Base-by-base conservation (phyloP, 352 stramenopile species). In the Phytophthora pluvialis region DNA sequence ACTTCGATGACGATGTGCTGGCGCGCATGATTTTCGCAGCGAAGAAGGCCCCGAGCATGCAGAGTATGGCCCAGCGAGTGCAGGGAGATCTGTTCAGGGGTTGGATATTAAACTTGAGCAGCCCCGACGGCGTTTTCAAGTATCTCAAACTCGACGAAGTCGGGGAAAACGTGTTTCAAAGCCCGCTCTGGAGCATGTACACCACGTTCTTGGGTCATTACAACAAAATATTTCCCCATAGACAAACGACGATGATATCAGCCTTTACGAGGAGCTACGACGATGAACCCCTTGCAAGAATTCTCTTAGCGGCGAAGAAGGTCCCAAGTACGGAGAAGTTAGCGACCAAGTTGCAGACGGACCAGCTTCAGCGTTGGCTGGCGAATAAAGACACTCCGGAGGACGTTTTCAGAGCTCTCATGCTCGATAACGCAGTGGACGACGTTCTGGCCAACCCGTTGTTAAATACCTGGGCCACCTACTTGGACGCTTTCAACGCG, bases 291-390 rank as follows among this genome's bases (percentile, higher is more conserved):
- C 21, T 57, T 0, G 25, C 36, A 2, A 31, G 11, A n/a, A 16
- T 58, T 39, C 25, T 58, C 8, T 3, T 31, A 36, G 35, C 50
- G 1, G 50, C 36, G 25, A 58, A 58, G 25, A 29, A 45, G 26
- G 38, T 39, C 3, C 42, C 42, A 4, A 29, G 10, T 5, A 61
- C 53, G 8, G 53, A 53, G 32, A 53, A 53, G 13, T 15, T 58
- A 1, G 50, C 50, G 28, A 48, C 50, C n/a, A 58, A 58, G 47
- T 31, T 55, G 32, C 25, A 49, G 21, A 12, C 10, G 5, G 43
- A 49, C 3, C 32, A 56, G 15, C 11, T 40, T 3, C 25, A 59
- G 7, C 18, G 29, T 16, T 49, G 48, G 48, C 48, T 56, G 35
- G 13, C 31, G 16, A 44, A 36, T 26, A 13, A 36, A 46, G 13